Evolutionary conservation across 176 grass and related monocot species (phyloP).

Genomic region (Oryza nivara): DNA sequence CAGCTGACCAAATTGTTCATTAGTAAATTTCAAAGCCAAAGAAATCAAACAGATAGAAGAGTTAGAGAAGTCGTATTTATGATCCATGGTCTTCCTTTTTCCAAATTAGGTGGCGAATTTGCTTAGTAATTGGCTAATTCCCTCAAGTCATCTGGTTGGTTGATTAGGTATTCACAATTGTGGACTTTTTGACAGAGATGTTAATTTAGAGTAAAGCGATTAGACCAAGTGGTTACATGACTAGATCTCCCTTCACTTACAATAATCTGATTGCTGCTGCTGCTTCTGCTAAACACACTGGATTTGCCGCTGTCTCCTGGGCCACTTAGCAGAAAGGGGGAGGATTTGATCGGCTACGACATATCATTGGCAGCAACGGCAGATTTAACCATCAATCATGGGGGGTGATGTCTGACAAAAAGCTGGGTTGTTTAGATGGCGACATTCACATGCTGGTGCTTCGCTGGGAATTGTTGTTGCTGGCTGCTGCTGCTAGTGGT

Average conservation of each 20-base stretch:
- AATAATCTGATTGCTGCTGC: conserved; percentile 9
- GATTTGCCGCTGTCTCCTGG: conserved; percentile 16
- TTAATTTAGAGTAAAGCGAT: conserved; percentile 12
- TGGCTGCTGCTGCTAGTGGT: conserved; percentile 15
- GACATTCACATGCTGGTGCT: conserved; percentile 51
- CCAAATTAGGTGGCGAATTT: conserved; percentile 9
- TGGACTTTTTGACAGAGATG: conserved; percentile 24
- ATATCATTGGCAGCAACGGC: conserved; percentile 16
- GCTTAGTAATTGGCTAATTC: conserved; percentile 41
- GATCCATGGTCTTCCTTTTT: not conserved
- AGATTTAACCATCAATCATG: conserved; percentile 54
- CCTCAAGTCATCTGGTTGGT: conserved; percentile 9
- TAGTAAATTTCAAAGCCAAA: not conserved
- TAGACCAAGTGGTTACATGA: conserved; percentile 33
- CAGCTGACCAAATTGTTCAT: conserved; percentile 22
- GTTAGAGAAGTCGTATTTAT: not conserved
- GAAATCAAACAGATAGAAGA: not conserved
- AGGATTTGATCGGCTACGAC: conserved; percentile 9
- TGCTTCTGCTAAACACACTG: not conserved
- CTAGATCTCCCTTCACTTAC: conserved; percentile 7
- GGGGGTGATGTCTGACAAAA: conserved; percentile 46
- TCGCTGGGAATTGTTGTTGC: conserved; percentile 11
- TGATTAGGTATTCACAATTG: conserved; percentile 23
- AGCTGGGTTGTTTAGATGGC: conserved; percentile 45
- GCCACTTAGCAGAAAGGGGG: conserved; percentile 1